These are phyloP conservation scores for Thraustochytrium striatum DNA, from an alignment of 352 stramenopile genomes.

Conservation along the genomic window DNA sequence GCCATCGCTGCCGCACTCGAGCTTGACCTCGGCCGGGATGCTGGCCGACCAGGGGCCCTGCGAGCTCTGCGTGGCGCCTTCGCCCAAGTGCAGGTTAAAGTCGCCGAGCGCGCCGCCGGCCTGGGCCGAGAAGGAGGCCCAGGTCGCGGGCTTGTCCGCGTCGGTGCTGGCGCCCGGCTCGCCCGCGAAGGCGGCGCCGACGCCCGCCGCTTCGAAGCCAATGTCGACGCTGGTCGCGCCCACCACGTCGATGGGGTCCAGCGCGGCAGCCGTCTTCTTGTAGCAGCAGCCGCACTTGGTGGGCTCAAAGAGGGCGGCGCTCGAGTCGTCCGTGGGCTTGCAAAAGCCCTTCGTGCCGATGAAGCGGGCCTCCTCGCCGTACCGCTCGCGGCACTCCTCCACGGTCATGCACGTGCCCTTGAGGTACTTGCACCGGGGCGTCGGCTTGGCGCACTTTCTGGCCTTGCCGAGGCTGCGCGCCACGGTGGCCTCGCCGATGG, in stretches of 20 bases:
- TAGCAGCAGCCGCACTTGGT: constrained; percentile 11
- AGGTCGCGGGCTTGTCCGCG: no score
- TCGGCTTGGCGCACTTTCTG: no score
- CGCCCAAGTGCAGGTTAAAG: no score
- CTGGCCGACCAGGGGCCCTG: no score
- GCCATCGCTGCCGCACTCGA: no score
- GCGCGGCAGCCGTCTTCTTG: neutral
- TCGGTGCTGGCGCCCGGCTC: neutral
- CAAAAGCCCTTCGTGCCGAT: neutral
- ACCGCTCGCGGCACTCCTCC: neutral
- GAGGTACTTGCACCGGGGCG: neutral
- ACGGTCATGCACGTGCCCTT: neutral
- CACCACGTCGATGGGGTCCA: neutral
- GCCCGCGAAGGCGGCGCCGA: neutral
- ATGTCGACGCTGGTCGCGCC: neutral
- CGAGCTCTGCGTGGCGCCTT: no score
- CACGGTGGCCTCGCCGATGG: no score
- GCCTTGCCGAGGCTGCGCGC: no score
- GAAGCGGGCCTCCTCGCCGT: neutral
- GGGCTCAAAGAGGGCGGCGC: no score
- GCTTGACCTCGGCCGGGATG: no score
- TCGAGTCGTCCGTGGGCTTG: neutral
- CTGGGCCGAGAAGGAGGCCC: no score
- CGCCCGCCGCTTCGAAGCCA: neutral
- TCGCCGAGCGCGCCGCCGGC: no score